Percentiles rank a stretch among this genome's conserved stretches.
Conservation (phyloP, 2,329 filamentous ascomycete species). For the Xylaria sp. region DNA sequence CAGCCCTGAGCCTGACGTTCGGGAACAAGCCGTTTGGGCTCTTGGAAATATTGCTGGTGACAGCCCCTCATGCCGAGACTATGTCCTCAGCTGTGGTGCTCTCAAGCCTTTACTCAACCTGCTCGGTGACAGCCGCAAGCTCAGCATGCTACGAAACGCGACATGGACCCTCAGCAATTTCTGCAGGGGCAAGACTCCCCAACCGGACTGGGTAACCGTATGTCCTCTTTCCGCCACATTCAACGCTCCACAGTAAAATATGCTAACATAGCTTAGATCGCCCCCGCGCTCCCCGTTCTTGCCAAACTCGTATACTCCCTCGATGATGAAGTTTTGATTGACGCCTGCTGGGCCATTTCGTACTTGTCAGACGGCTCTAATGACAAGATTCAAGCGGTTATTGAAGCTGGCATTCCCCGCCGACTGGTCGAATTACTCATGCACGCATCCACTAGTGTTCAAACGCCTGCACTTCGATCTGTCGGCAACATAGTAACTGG, state of each 20-base stretch:
- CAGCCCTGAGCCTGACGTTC: conserved; percentile 96
- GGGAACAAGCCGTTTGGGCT: conserved; percentile 98
- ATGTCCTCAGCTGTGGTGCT: conserved; percentile 90
- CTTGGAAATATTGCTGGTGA: conserved; percentile 99
- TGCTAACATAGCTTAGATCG: conserved; percentile 70
- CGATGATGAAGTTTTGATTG: conserved; percentile 97
- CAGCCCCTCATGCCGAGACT: conserved; percentile 96
- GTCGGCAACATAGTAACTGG: conserved; percentile 99
- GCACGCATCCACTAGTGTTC: conserved; percentile 97
- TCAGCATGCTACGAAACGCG: conserved; percentile 98
- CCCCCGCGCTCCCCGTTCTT: conserved; percentile 92
- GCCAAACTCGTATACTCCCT: conserved; percentile 98
- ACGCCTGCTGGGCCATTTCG: conserved; percentile 99
- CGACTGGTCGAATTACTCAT: conserved; percentile 96
- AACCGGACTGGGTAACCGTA: conserved; percentile 97
- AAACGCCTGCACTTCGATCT: conserved; percentile 95
- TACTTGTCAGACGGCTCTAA: conserved; percentile 98
- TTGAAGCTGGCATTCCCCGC: conserved; percentile 96
- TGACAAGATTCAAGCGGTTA: conserved; percentile 99
- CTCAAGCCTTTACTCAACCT: conserved; percentile 89
- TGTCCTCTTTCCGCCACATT: conserved; percentile 53
- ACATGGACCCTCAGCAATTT: conserved; percentile 99
- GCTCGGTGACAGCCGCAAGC: conserved; percentile 95
- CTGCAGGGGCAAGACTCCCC: conserved; percentile 98
- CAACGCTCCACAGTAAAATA: neutral